Percentiles rank a stretch among this genome's conserved stretches.
phyloP scores from a whole-genome alignment of 1,139 yeast genomes.

The Scheffersomyces stambukii region DNA sequence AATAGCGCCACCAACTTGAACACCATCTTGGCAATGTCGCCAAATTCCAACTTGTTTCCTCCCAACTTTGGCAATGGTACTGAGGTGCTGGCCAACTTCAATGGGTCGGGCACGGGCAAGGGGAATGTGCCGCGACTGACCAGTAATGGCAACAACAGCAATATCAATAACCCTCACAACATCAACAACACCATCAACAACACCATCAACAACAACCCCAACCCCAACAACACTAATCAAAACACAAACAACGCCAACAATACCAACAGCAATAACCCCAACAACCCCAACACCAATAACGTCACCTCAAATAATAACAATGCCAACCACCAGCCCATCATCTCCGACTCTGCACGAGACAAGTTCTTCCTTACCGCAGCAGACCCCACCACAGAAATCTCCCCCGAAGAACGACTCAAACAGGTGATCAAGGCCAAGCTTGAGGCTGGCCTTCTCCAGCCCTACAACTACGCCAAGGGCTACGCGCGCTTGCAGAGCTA shows the following conservation, averaged over 20 bases:
- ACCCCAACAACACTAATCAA: conserved; percentile 5
- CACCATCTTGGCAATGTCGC: conserved; percentile 28
- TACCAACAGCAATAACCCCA: conserved; percentile 5
- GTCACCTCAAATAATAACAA: not conserved
- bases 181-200: conserved; percentile 9
- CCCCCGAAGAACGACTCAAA: conserved; percentile 90
- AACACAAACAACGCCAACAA: conserved; percentile 4
- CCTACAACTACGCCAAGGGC: conserved; percentile 92
- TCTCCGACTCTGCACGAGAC: conserved; percentile 81
- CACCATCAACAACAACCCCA: conserved; percentile 7
- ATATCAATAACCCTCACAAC: conserved; percentile 7
- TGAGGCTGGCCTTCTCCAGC: conserved; percentile 90
- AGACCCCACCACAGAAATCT: conserved; percentile 90
- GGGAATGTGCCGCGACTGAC: conserved; percentile 5
- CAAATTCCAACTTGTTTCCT: conserved; percentile 21
- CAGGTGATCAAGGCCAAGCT: conserved; percentile 95
- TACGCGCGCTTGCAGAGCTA: conserved; percentile 85
- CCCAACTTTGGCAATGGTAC: conserved; percentile 15
- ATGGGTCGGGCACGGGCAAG: conserved; percentile 7
- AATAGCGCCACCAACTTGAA: conserved; percentile 18
- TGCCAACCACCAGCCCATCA: conserved; percentile 36
- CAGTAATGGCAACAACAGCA: conserved; percentile 6
- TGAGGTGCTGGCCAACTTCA: conserved; percentile 8
- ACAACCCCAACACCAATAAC: conserved; percentile 1
- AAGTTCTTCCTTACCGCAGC: conserved; percentile 95